phyloP scores from a whole-genome alignment of 2,329 filamentous ascomycete species.

The Exophiala aquamarina region DNA sequence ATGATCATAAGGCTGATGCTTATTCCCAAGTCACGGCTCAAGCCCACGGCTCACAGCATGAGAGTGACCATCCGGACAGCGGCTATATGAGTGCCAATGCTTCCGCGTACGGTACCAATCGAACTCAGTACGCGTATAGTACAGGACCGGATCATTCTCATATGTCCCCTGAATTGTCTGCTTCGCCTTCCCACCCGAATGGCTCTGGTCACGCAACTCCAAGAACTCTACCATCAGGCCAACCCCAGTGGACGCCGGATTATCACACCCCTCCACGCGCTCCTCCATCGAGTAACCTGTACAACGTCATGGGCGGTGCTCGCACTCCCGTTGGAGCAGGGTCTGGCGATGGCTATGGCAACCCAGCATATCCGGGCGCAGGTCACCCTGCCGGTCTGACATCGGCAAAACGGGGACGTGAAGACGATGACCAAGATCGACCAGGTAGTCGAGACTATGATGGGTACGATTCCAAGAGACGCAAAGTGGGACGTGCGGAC shows the following conservation, averaged over 20 bases:
- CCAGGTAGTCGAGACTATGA: conserved; percentile 61
- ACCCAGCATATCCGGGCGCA: conserved; percentile 65
- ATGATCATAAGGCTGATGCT: conserved; percentile 69
- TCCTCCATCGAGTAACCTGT: conserved; percentile 72
- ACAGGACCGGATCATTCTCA: conserved; percentile 72
- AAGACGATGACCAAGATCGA: conserved; percentile 66
- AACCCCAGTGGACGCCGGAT: conserved; percentile 68
- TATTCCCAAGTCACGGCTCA: conserved; percentile 44
- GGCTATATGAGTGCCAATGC: conserved; percentile 86
- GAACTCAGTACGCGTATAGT: conserved; percentile 74
- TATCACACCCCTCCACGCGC: conserved; percentile 79
- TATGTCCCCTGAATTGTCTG: conserved; percentile 77
- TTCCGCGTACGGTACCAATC: conserved; percentile 68
- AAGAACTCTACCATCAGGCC: conserved; percentile 70
- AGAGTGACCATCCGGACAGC: conserved; percentile 67
- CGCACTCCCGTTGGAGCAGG: conserved; percentile 67
- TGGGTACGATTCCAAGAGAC: conserved; percentile 67
- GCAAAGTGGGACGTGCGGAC: conserved; percentile 68
- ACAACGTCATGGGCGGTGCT: conserved; percentile 85
- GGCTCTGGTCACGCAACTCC: conserved; percentile 83
- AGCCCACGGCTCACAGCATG: conserved; percentile 59
- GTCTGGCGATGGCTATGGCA: conserved; percentile 68
- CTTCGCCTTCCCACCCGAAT: conserved; percentile 75
- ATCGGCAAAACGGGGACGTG: conserved; percentile 62
- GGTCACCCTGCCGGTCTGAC: conserved; percentile 66